Percentiles rank a stretch among this genome's conserved stretches.
phyloP scores from a whole-genome alignment of 208 protist species.

The Wallacemonas sp. region DNA sequence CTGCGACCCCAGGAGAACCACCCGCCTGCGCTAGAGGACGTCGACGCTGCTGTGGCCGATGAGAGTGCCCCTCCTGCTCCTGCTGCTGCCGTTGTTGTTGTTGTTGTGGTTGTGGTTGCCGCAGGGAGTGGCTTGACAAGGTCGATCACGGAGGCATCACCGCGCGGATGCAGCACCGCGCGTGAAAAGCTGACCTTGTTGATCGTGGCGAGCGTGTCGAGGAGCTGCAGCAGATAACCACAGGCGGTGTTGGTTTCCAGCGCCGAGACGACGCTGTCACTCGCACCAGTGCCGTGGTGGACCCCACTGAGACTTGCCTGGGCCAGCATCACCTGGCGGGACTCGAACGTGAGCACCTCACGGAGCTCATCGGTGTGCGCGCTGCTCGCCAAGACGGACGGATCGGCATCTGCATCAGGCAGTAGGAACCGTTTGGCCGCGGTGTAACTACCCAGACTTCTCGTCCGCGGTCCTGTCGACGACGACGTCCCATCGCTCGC shows the following conservation, averaged over 20 bases:
- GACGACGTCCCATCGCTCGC: background rate
- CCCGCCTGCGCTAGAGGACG: too few species aligned
- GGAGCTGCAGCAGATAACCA: constrained; percentile 53
- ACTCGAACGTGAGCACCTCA: background rate
- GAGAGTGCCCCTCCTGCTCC: too few species aligned
- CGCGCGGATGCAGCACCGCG: constrained; percentile 48
- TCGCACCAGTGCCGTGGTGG: background rate
- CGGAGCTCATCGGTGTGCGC: constrained; percentile 4
- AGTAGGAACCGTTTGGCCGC: constrained; percentile 14
- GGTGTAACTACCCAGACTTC: background rate
- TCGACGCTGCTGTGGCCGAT: too few species aligned
- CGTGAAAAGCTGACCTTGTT: constrained; percentile 44
- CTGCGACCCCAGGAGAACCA: constrained; percentile 10
- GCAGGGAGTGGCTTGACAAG: constrained; percentile 21
- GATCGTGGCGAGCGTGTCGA: constrained; percentile 42
- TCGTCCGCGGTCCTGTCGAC: too few species aligned
- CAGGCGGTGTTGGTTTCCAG: constrained; percentile 78
- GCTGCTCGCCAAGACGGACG: background rate
- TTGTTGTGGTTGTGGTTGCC: background rate
- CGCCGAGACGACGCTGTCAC: constrained; percentile 30
- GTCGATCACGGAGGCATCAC: constrained; percentile 52
- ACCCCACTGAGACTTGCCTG: background rate
- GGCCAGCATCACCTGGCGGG: background rate
- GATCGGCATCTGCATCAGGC: background rate
- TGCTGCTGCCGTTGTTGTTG: too few species aligned